A percentile compares a stretch with the other conserved stretches of the same genome.
phyloP scores from a whole-genome alignment of 208 protist genomes.

The Acanthamoeba divionensis region DNA sequence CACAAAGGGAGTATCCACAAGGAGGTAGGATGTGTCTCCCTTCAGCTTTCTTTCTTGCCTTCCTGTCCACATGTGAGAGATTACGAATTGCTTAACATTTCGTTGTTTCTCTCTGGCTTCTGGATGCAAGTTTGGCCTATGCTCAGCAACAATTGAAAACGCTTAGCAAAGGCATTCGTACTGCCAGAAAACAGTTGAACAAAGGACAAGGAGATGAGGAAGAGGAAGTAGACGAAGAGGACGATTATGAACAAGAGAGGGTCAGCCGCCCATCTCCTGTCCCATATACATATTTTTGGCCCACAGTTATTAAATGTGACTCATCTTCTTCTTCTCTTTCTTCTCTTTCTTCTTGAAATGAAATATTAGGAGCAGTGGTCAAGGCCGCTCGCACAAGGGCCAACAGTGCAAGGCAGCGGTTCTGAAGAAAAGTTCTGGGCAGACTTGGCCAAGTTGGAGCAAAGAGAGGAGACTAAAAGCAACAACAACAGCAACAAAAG shows the following conservation, averaged over 20 bases:
- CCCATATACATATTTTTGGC: neutral
- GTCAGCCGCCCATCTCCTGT: neutral
- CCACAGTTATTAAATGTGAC: neutral
- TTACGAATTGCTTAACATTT: neutral
- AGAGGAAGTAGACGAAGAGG: no score
- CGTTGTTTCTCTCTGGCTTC: no score
- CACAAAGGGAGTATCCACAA: neutral
- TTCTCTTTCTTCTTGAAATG: neutral
- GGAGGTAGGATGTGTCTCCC: neutral
- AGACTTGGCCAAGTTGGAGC: neutral
- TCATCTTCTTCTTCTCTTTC: neutral
- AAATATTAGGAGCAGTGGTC: no score
- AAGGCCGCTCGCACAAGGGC: neutral
- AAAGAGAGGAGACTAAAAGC: neutral
- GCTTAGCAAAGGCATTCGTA: no score
- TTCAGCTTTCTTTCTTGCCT: neutral
- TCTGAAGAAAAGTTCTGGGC: conserved; percentile 22
- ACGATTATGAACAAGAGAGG: no score
- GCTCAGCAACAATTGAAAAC: no score
- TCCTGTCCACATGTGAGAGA: neutral
- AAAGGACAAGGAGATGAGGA: no score
- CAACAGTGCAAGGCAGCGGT: neutral
- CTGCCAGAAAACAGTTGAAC: no score
- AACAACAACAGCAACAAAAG: neutral
- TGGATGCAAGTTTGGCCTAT: no score